Base-by-base conservation (phyloP, 352 stramenopile species). In the Phytophthora quininea region DNA sequence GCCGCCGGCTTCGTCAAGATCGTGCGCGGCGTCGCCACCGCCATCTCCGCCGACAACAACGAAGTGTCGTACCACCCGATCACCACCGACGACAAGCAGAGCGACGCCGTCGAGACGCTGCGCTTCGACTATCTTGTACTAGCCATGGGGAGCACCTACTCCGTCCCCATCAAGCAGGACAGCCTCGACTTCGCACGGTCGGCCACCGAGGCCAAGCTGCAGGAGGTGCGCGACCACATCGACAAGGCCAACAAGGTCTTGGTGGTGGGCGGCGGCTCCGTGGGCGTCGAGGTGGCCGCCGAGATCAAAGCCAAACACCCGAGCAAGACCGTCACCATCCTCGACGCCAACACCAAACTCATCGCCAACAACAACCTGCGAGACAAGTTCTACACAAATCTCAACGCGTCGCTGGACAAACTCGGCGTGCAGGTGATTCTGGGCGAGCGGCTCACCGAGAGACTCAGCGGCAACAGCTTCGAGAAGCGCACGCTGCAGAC, bases 81-180 rank as follows among this genome's bases (percentile, higher is more conserved):
- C 42, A 47, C 31, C 10, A 64, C 52, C 5, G 54, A 77, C 37
- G 69, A 85, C 29, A 62, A 77, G 8, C 60, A 85, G 35, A 64
- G 43, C 11, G 42, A 46, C 1, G 24, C 40, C 52, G 60, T 58
- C 46, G 68, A 80, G 29, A 76, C 57, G 37, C 60, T 92, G 5
- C 14, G 40, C 1, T 91, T 87, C 47, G 82, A 90, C 74, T 92
- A 87, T 52, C 64, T 92, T 4, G 70, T 92, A 27, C 60, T 92
- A 24, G 82, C 84, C 0, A 92, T 72, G 2, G 80, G 82, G 0
- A 89, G 79, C 62, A 78, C 67, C 12, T 90, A 91, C 68, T 63
- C 80, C 0, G 67, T 73, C 8, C 82, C 82, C 0, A 85, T 91
- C 53, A 92, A 91, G 40, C 79, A 54, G 9, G 72, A 50, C 51